Base-by-base conservation (phyloP, 208 protist species). In the Wallacemonas sp. region DNA sequence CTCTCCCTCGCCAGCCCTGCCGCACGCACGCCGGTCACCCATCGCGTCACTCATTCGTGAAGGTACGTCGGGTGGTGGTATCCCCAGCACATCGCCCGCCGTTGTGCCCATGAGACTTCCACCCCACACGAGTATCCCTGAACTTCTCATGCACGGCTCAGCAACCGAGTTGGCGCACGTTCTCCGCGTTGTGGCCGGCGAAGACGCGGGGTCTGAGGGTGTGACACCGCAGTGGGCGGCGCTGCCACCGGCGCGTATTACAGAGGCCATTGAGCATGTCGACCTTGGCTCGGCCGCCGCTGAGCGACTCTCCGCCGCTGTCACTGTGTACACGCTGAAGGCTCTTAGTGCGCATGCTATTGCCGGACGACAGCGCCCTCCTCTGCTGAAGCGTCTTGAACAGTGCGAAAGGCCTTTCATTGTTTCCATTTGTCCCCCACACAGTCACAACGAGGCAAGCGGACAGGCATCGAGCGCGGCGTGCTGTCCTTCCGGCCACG, bases 401-500 rank as follows among this genome's bases (percentile, higher is more conserved):
- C 30, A 39, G 31, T n/a, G 41, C 3, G 28, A 2, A 11, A 26
- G 51, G 12, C 51, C 51, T 2, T 17, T 19, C 6, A 14, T 31
- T 6, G 12, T 58, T 4, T 24, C 22, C 28, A 45, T 39, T 66
- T 56, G 60, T 31, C 6, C 19, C 15, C 34, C 60, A 53, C 27
- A n/a, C 66, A 22, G 28, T 62, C 24, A 8, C 28, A 28, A 33
- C 56, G n/a, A n/a, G n/a, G n/a, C n/a, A n/a, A n/a, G n/a, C n/a
- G n/a, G n/a, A n/a, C n/a, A n/a, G n/a, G n/a, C n/a, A n/a, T n/a
- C n/a, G n/a, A n/a, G n/a, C n/a, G n/a, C n/a, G n/a, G 41, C 64
- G 51, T 15, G 38, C 39, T 96, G 90, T 60, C 73, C 79, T 3
- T 31, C 55, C 4, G 75, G 73, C 1, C 91, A 96, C 65, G 24